phyloP scores from a whole-genome alignment of 2,329 filamentous ascomycete genomes.

The Aspergillus clavatus region DNA sequence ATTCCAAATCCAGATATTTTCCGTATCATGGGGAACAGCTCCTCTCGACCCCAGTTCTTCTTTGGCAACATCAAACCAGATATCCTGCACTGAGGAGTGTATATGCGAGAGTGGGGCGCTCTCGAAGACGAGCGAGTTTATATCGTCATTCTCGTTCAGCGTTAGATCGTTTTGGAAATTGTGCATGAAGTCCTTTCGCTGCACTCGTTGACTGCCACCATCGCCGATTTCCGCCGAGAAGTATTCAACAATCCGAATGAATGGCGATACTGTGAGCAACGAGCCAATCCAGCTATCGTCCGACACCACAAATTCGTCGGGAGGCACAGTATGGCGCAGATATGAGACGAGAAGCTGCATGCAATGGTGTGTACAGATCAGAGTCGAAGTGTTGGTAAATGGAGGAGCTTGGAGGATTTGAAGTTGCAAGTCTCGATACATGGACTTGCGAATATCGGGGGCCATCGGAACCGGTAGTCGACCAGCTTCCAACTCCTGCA shows the following conservation, averaged over 20 bases:
- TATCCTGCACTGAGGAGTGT: slow-evolving; percentile 32
- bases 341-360: slow-evolving; percentile 38
- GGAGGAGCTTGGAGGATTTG: slow-evolving; percentile 37
- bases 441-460: slow-evolving; percentile 28
- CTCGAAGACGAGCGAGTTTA: slow-evolving; percentile 36
- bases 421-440: slow-evolving; percentile 36
- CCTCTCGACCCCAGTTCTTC: slow-evolving; percentile 27
- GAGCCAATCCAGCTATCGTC: slow-evolving; percentile 40
- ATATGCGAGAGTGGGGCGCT: slow-evolving; percentile 24
- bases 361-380: slow-evolving; percentile 41
- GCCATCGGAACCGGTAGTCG: slow-evolving; percentile 35
- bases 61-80: slow-evolving; percentile 38
- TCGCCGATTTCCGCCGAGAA: slow-evolving; percentile 43
- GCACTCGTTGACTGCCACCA: slow-evolving; percentile 36
- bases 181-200: slow-evolving; percentile 42
- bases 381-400: slow-evolving; percentile 36
- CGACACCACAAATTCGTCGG: slow-evolving; percentile 26
- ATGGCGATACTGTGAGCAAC: slow-evolving; percentile 37
- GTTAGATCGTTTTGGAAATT: slow-evolving; percentile 40
- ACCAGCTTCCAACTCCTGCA: slow-evolving; percentile 37
- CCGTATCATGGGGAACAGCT: slow-evolving; percentile 30
- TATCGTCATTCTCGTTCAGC: slow-evolving; percentile 34
- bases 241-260: slow-evolving; percentile 38
- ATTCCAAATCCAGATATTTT: slow-evolving; percentile 31
- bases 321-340: slow-evolving; percentile 34